phyloP scores from a whole-genome alignment of 164 flowering plant genomes.

The Echeveria elegans region DNA sequence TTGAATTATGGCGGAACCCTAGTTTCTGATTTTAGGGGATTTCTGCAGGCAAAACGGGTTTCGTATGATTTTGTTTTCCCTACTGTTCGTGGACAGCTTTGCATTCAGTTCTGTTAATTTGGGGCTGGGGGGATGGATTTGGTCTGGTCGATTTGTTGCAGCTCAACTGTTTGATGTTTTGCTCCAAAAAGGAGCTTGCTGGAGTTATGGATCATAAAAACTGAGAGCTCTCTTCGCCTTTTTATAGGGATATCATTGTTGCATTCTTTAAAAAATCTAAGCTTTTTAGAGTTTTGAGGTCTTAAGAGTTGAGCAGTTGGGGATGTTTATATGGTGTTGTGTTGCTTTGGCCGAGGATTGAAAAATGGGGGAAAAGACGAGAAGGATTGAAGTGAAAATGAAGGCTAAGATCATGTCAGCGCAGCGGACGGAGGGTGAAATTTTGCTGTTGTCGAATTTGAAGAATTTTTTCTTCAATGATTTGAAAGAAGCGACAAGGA shows the following conservation, averaged over 20 bases:
- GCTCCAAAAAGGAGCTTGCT: slow-evolving; percentile 42
- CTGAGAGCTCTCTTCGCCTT: slow-evolving; percentile 27
- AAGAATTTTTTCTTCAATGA: slow-evolving; percentile 56
- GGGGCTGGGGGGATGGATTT: not conserved
- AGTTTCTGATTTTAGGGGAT: not conserved
- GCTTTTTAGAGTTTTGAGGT: not conserved
- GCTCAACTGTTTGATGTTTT: not conserved
- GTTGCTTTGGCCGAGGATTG: not conserved
- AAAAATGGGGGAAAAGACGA: slow-evolving; percentile 18
- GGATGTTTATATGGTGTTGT: not conserved
- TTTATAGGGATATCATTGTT: too few species aligned
- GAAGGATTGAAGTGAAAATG: slow-evolving; percentile 24
- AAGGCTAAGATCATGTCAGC: slow-evolving; percentile 20
- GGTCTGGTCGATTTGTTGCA: not conserved
- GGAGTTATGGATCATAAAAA: too few species aligned
- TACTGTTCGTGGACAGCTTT: not conserved
- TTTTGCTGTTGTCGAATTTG: slow-evolving; percentile 47
- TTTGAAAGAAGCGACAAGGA: slow-evolving; percentile 60
- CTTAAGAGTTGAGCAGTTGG: not conserved
- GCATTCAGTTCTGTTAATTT: not conserved
- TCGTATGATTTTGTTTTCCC: not conserved
- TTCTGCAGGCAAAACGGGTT: too few species aligned
- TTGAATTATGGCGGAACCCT: not conserved
- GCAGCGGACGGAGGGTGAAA: slow-evolving; percentile 62
- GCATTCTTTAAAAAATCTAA: not conserved